Evolutionary conservation across 2,329 filamentous ascomycete genomes (phyloP), one percentile per base, ranked within the genome.

Genomic region (Arthrobotrys iridis): DNA sequence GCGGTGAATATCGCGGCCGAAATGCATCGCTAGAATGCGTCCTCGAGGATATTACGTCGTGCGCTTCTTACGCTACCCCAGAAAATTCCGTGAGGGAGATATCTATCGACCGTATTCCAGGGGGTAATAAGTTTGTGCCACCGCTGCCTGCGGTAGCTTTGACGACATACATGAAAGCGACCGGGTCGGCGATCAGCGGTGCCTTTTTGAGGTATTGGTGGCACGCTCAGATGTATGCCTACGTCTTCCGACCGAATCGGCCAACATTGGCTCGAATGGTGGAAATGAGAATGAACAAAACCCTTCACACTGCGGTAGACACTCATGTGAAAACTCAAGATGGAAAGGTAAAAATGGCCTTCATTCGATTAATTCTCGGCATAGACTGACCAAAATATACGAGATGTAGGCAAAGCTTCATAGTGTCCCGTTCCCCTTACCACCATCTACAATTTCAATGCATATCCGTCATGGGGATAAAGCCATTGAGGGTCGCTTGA

Each of bases 401-500:
- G n/a, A 48, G 7, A 15, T 13, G 8, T 11, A 73, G 68, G 40
- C 40, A 22, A 40, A 37, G 22, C 20, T 55, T 8, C 24, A 59
- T 13, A 35, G 30, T 13, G 57, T 59, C 8, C 70, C 70, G 8
- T 74, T 74, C 24, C 70, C 70, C 1, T 30, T 74, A 26, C 70
- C 62, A 7, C 62, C 52, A 15, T 74, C 70, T 5, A 74, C 70
- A 15, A 41, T 67, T 18, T 74, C 70, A 11, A 66, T 74, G 13
- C 70, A 74, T 22, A 74, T 74, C 24, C 70, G 70, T 20, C 70
- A 74, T n/a, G 70, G 70, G 2, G 70, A 74, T 33, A 74, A 74
- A 63, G 62, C 52, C 2, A 58, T 58, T n/a, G 70, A 74, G 43
- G 70, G 70, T 7, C 70, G 70, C n/a, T 46, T 74, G n/a, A 74